phyloP scores from a whole-genome alignment of 2,329 filamentous ascomycete species.

The Capronia americana region DNA sequence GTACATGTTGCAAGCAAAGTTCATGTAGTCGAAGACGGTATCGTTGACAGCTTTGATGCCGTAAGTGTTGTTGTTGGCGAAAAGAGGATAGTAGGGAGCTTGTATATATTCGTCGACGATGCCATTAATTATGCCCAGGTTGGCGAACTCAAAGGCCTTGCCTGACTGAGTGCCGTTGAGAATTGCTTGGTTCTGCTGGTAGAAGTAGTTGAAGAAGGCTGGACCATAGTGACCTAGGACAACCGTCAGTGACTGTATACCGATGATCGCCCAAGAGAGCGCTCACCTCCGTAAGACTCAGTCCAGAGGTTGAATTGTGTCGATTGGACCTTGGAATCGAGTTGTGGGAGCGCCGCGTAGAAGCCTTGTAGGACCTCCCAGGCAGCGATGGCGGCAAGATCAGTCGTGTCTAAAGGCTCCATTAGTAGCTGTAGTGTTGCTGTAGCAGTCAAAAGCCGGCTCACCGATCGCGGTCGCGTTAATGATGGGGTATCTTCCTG shows the following conservation, averaged over 20 bases:
- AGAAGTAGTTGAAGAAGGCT: conserved; percentile 64
- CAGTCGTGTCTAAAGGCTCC: conserved; percentile 56
- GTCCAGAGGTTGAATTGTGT: conserved; percentile 66
- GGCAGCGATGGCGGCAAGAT: conserved; percentile 61
- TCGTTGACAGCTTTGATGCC: conserved; percentile 62
- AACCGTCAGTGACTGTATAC: background rate
- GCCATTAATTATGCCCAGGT: conserved; percentile 62
- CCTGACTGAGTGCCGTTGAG: conserved; percentile 56
- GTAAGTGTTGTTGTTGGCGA: conserved; percentile 63
- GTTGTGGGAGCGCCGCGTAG: conserved; percentile 55
- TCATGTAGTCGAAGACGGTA: conserved; percentile 65
- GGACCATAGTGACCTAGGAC: conserved; percentile 57
- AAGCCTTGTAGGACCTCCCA: conserved; percentile 65
- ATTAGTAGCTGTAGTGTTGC: conserved; percentile 1
- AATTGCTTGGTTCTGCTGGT: conserved; percentile 63
- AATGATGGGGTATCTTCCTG: conserved; percentile 58
- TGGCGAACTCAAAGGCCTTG: conserved; percentile 60
- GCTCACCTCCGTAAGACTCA: conserved; percentile 48
- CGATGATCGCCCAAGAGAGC: background rate
- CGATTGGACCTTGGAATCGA: conserved; percentile 58
- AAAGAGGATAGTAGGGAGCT: conserved; percentile 57
- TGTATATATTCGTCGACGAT: conserved; percentile 63
- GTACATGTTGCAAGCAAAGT: conserved; percentile 66
- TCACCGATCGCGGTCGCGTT: conserved; percentile 55
- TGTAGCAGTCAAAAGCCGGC: conserved; percentile 1